A percentile compares a stretch with the other conserved stretches of the same genome.
Evolutionary conservation across 2,329 filamentous ascomycete species (phyloP).

Genomic region (Incumbomyces delicatus): DNA sequence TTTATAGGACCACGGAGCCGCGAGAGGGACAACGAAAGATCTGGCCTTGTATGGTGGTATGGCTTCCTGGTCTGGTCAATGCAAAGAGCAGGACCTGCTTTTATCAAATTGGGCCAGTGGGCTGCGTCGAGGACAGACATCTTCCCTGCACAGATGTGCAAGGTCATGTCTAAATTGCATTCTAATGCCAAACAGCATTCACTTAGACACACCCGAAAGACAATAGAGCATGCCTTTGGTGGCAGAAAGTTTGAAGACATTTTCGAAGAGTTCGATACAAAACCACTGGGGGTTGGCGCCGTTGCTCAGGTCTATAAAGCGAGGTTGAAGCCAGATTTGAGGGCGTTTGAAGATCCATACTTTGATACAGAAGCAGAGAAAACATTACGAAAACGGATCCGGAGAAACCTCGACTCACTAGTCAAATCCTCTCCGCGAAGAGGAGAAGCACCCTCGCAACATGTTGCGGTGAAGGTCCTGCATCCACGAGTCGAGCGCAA

Average conservation of each 20-base stretch:
- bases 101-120: conserved; percentile 99
- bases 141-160: conserved; percentile 86
- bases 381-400: conserved; percentile 59
- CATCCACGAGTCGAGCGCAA: conserved; percentile 84
- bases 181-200: conserved; percentile 91
- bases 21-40: conserved; percentile 62
- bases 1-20: conserved; percentile 63
- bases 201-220: conserved; percentile 66
- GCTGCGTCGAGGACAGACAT: conserved; percentile 93
- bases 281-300: conserved; percentile 81
- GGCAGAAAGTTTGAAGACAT: conserved; percentile 77
- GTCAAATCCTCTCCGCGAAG: conserved; percentile 77
- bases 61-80: conserved; percentile 74
- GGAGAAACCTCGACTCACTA: conserved; percentile 72
- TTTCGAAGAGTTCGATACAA: conserved; percentile 89
- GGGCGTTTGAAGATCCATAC: conserved; percentile 51
- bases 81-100: conserved; percentile 88
- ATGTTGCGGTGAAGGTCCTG: conserved; percentile 92
- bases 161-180: conserved; percentile 87
- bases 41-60: conserved; percentile 91
- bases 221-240: conserved; percentile 70
- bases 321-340: conserved; percentile 71
- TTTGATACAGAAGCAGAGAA: conserved; percentile 38
- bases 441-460: conserved; percentile 63
- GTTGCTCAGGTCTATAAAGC: conserved; percentile 98